These are phyloP conservation scores for Gossypium bickii DNA, from an alignment of 345 rosid genomes.

Conservation along the genomic window DNA sequence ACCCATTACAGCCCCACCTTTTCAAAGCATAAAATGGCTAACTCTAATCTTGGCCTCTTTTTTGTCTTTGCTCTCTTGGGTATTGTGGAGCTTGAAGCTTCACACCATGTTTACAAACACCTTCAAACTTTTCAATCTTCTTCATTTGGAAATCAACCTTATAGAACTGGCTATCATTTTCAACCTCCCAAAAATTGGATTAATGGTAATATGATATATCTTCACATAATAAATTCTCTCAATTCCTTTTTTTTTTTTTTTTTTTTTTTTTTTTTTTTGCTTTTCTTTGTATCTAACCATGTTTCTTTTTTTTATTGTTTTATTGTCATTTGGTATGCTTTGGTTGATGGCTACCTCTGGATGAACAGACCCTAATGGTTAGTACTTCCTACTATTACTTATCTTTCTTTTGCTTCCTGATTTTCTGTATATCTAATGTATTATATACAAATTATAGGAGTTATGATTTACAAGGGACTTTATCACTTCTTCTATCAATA, in stretches of 20 bases:
- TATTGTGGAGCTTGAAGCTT: constrained; percentile 42
- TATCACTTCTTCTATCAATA: constrained; percentile 73
- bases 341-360: constrained; percentile 19
- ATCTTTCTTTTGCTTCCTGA: not conserved
- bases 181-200: constrained; percentile 78
- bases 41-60: constrained; percentile 18
- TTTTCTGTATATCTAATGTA: not conserved
- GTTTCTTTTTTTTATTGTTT: not conserved
- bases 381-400: constrained; percentile 12
- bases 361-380: constrained; percentile 70
- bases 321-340: not conserved
- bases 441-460: constrained; percentile 31
- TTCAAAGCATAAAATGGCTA: constrained; percentile 1
- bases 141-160: constrained; percentile 37
- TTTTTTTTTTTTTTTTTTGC: too few relatives aligned
- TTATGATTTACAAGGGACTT: constrained; percentile 65
- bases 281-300: constrained; percentile 13
- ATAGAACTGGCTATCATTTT: constrained; percentile 64
- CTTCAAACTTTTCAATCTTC: constrained; percentile 27
- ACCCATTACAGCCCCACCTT: not conserved
- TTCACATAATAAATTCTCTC: not conserved
- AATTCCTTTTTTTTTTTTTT: too few relatives aligned
- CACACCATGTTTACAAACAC: constrained; percentile 36
- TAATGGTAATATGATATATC: constrained; percentile 41
- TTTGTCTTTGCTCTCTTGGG: constrained; percentile 35